Conservation (phyloP, 164 flowering plant genomes). For the Santalum album region DNA sequence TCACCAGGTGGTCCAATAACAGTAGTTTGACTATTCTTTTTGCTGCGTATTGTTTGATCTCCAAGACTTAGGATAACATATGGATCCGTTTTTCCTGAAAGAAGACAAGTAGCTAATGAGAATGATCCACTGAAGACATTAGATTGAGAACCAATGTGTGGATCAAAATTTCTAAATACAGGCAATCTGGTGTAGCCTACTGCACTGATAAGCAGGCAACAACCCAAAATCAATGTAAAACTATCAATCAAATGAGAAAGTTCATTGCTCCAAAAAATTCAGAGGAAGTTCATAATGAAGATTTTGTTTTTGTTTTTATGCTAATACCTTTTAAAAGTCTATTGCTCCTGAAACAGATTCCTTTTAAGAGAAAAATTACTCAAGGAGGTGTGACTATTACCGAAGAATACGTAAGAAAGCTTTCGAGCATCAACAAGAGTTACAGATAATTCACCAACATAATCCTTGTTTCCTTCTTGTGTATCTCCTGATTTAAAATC, state of each 20-base stretch:
- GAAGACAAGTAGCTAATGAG: not conserved
- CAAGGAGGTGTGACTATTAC: constrained; percentile 25
- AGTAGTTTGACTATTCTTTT: constrained; percentile 96
- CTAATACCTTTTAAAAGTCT: not conserved
- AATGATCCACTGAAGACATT: not conserved
- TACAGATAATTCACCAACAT: constrained; percentile 87
- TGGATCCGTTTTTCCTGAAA: constrained; percentile 93
- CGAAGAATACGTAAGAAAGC: constrained; percentile 63
- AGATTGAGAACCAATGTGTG: not conserved
- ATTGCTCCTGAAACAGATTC: not conserved
- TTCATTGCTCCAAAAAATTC: too few relatives aligned
- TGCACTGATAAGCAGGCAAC: not conserved
- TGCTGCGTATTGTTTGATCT: constrained; percentile 83
- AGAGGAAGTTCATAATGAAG: too few relatives aligned
- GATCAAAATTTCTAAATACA: not conserved
- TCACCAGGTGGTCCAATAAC: constrained; percentile 92
- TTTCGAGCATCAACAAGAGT: constrained; percentile 92
- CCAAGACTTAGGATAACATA: constrained; percentile 74
- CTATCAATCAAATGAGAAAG: too few relatives aligned
- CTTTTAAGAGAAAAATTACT: not conserved
- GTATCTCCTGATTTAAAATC: constrained; percentile 50
- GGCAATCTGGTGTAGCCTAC: not conserved
- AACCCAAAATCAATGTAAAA: too few relatives aligned
- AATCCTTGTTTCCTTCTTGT: constrained; percentile 81
- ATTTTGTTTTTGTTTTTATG: too few relatives aligned